Percentiles rank a stretch among this genome's conserved stretches.
Conservation (phyloP, 2,329 filamentous ascomycete genomes). For the Aspergillus sp. region DNA sequence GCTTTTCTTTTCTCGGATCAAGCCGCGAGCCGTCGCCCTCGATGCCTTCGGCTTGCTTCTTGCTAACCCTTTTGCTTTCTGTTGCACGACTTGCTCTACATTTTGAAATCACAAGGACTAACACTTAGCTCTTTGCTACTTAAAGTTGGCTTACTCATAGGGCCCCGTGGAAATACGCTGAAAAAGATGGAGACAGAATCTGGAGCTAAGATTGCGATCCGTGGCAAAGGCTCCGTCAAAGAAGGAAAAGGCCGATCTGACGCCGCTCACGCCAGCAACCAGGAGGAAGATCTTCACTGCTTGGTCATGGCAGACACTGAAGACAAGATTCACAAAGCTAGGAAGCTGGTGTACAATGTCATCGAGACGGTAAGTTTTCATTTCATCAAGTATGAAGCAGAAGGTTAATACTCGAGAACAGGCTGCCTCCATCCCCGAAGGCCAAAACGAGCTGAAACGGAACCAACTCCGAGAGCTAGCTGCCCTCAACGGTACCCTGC, state of each 20-base stretch:
- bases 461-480: conserved; percentile 97
- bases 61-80: conserved; percentile 32
- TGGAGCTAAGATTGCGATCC: conserved; percentile 95
- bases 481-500: conserved; percentile 94
- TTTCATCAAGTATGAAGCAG: neutral
- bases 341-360: conserved; percentile 95
- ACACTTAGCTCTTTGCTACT: conserved; percentile 69
- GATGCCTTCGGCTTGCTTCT: conserved; percentile 32
- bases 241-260: conserved; percentile 99
- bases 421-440: conserved; percentile 97
- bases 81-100: conserved; percentile 21
- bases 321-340: conserved; percentile 98
- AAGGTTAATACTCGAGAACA: conserved; percentile 35
- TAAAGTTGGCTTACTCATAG: conserved; percentile 99
- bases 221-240: conserved; percentile 98
- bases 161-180: conserved; percentile 97
- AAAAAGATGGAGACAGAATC: conserved; percentile 99
- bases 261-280: conserved; percentile 97
- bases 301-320: conserved; percentile 99
- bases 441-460: conserved; percentile 96
- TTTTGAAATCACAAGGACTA: conserved; percentile 55
- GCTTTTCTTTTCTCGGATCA: conserved; percentile 37
- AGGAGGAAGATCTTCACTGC: conserved; percentile 98
- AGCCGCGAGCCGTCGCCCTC: conserved; percentile 25
- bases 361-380: conserved; percentile 80